Conservation (phyloP, 2,329 filamentous ascomycete genomes). For the Helotiales sp. region DNA sequence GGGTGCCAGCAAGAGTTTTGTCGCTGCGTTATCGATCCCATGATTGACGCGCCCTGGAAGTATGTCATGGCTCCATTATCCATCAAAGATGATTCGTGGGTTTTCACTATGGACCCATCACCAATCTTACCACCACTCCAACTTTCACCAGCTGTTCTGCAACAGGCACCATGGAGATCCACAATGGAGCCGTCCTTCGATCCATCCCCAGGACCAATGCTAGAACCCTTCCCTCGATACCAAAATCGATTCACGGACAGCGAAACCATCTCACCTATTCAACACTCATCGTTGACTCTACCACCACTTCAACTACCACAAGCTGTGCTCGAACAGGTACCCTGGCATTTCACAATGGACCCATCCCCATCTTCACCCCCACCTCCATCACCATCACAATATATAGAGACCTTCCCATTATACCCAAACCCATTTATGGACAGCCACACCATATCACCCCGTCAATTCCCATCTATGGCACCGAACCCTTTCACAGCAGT, state of each 20-base stretch:
- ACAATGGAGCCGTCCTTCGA: background rate
- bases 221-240: no score
- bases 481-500: no score
- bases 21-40: no score
- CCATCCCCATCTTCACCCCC: background rate
- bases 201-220: background rate
- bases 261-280: no score
- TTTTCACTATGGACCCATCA: background rate
- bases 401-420: background rate
- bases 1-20: background rate
- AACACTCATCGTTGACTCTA: no score
- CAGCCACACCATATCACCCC: background rate
- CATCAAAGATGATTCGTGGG: background rate
- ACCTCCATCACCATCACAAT: background rate
- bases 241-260: no score
- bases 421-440: background rate
- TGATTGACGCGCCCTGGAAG: background rate
- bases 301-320: background rate
- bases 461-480: background rate
- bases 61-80: background rate
- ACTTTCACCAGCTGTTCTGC: no score
- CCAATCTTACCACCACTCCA: background rate
- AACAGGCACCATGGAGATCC: background rate
- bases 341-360: background rate
- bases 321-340: background rate